These are phyloP conservation scores for Hondaea fermentalgiana DNA, from an alignment of 108 stramenopile genomes.

Conservation along the genomic window DNA sequence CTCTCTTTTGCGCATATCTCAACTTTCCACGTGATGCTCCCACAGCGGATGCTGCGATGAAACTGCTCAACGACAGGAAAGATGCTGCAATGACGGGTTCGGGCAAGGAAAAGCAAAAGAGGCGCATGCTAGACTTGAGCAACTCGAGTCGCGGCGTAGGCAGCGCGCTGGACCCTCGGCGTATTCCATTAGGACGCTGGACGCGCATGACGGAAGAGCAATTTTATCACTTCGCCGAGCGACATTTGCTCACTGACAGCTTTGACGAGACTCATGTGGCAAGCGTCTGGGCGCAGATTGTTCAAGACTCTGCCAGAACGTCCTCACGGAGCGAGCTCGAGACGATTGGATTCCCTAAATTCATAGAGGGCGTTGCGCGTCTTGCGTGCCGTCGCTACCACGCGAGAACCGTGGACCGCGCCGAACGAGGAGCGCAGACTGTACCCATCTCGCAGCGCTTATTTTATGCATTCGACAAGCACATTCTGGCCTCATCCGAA, in stretches of 20 bases:
- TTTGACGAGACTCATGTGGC: neutral
- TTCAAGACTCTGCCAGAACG: neutral
- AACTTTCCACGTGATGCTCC: neutral
- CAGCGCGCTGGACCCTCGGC: neutral
- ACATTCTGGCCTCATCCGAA: neutral
- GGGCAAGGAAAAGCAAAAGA: neutral
- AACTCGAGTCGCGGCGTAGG: neutral
- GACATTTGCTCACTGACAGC: neutral
- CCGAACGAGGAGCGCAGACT: neutral
- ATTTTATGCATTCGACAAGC: neutral
- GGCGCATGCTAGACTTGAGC: neutral
- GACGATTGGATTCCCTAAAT: neutral
- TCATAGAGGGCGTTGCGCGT: neutral
- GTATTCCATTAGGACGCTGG: neutral
- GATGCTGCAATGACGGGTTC: neutral
- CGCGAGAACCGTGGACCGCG: neutral
- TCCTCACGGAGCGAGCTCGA: neutral
- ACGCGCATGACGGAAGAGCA: neutral
- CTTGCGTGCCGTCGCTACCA: neutral
- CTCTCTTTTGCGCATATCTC: neutral
- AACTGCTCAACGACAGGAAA: neutral
- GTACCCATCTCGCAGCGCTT: neutral
- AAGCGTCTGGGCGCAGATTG: neutral
- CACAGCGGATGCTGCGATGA: neutral
- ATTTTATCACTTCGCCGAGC: neutral